Evolutionary conservation across 2,329 filamentous ascomycete species (phyloP).

Genomic region (Pestalotiopsis fici): DNA sequence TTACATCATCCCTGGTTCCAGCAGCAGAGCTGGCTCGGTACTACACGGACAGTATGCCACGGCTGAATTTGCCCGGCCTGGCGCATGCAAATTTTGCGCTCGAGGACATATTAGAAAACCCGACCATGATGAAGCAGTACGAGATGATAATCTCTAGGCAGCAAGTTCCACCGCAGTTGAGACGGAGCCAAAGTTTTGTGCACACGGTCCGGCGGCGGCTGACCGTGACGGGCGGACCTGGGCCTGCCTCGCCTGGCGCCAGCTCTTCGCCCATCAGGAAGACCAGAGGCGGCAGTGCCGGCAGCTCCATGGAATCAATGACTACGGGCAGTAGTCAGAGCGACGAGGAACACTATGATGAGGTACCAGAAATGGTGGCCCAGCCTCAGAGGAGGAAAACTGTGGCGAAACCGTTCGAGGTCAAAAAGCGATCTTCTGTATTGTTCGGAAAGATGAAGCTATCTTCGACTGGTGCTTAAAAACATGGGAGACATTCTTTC

Average conservation of each 20-base stretch:
- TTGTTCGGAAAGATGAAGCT: slow-evolving; percentile 7
- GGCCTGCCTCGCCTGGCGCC: slow-evolving; percentile 3
- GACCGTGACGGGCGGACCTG: slow-evolving; percentile 12
- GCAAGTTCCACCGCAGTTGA: slow-evolving; percentile 18
- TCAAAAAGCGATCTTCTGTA: slow-evolving; percentile 7
- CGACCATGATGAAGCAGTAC: slow-evolving; percentile 51
- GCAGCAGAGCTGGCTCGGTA: slow-evolving; percentile 46
- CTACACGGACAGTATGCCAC: slow-evolving; percentile 43
- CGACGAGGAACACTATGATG: slow-evolving; percentile 21
- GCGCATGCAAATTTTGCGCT: slow-evolving; percentile 38
- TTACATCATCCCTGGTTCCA: slow-evolving; percentile 50
- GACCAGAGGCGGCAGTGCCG: slow-evolving; percentile 15
- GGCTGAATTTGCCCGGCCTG: slow-evolving; percentile 35
- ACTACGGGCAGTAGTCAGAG: slow-evolving; percentile 26
- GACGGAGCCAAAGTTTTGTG: slow-evolving; percentile 20
- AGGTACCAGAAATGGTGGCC: neutral
- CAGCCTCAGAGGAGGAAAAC: neutral
- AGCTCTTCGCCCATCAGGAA: neutral
- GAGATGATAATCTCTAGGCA: slow-evolving; percentile 36
- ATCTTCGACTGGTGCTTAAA: neutral
- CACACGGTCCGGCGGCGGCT: slow-evolving; percentile 23
- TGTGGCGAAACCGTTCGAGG: neutral
- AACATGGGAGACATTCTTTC: neutral
- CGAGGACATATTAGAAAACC: slow-evolving; percentile 51
- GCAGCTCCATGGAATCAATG: slow-evolving; percentile 28